phyloP scores from a whole-genome alignment of 2,329 filamentous ascomycete genomes.

The Keithomyces neogunnii region DNA sequence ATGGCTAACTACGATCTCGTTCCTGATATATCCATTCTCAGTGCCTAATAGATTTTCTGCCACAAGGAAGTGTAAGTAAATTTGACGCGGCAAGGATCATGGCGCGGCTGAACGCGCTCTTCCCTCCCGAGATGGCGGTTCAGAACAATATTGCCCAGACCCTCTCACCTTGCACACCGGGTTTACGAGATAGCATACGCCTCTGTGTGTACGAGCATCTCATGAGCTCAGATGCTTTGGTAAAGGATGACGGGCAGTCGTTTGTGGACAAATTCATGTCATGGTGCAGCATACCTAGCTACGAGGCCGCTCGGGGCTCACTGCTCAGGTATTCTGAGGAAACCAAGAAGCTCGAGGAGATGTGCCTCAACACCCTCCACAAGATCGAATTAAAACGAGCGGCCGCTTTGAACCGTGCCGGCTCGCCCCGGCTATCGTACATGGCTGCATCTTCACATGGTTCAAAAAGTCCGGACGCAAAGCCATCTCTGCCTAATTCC shows the following conservation, averaged over 20 bases:
- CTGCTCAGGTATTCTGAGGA: constrained; percentile 24
- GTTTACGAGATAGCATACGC: constrained; percentile 25
- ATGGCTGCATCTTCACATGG: constrained; percentile 5
- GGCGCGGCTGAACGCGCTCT: constrained; percentile 27
- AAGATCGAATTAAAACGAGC: constrained; percentile 8
- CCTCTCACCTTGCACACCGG: constrained; percentile 19
- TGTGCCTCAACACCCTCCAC: constrained; percentile 18
- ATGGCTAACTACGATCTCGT: neutral
- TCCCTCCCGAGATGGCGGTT: constrained; percentile 18
- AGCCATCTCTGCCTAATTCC: neutral
- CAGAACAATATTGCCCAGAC: constrained; percentile 13
- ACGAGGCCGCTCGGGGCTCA: constrained; percentile 18
- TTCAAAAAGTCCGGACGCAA: constrained; percentile 6
- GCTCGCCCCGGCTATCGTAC: constrained; percentile 7
- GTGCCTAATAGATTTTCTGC: constrained; percentile 4
- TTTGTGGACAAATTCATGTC: constrained; percentile 22
- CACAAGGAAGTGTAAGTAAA: constrained; percentile 3
- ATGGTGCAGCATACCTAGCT: constrained; percentile 24
- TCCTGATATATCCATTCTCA: neutral
- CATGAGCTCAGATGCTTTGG: constrained; percentile 16
- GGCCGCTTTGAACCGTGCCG: neutral
- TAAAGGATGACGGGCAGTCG: constrained; percentile 12
- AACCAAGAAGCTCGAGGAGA: constrained; percentile 23
- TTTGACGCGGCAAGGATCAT: constrained; percentile 17
- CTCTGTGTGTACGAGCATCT: constrained; percentile 26